Evolutionary conservation across 176 grass and related monocot species (phyloP), one percentile per base, ranked within the genome.

Genomic region (Guadua angustifolia): DNA sequence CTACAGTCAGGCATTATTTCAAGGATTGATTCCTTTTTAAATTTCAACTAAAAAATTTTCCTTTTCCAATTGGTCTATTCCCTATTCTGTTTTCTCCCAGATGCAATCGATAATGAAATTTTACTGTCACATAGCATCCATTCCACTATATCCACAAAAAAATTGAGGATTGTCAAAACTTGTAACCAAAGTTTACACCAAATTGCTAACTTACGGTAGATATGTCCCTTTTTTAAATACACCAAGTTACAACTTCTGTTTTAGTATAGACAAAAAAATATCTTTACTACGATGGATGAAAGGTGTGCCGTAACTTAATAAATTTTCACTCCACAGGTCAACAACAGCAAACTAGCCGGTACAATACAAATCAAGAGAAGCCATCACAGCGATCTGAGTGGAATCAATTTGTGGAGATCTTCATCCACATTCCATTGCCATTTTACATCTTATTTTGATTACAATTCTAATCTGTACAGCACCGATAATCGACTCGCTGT

Each of bases 401-500:
- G 25, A 16, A 7, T n/a, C 5, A 36, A 36, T 21, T 24, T 39
- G 11, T 17, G 32, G 63, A 15, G 19, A 67, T 59, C 39, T 32
- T 45, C 9, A 61, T 61, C 46, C 17, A 51, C 11, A 38, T 61
- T 73, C 18, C 55, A 17, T 83, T 38, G 49, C 40, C 14, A 61
- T 5, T 73, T 7, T 13, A 71, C 51, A 8, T 59, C 5, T 58
- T 45, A 73, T 47, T 47, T 52, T 12, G 14, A 26, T 83, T 66
- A 77, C n/a, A 57, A 44, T 5, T 38, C 3, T 19, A 86, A 53
- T 79, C 35, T 79, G 42, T 72, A 52, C 75, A 79, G 0, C 51
- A 85, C 9, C 6, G 13, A 33, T 6, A 9, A 5, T 45, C 19
- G 18, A 40, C 18, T 4, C 1, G n/a, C 6, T 64, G 11, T 49